Percentiles rank a stretch among this genome's conserved stretches.
These are phyloP conservation scores for Aspergillus niger DNA, from an alignment of 2,329 filamentous ascomycete genomes.

Conservation along the genomic window DNA sequence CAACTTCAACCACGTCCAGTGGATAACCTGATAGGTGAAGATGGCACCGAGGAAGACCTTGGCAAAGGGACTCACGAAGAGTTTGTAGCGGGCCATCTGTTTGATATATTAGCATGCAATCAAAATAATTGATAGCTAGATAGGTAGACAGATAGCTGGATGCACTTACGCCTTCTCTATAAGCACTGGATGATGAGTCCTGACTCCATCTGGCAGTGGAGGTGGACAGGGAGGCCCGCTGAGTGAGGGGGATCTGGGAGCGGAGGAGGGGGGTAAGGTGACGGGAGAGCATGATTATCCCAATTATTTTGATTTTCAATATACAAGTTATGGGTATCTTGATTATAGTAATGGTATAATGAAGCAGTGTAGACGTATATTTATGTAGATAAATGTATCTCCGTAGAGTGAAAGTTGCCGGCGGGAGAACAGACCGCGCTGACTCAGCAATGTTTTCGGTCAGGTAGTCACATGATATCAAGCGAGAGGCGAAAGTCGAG, in stretches of 20 bases:
- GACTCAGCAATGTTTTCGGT: slow-evolving; percentile 15
- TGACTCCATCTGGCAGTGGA: slow-evolving; percentile 4
- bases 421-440: slow-evolving; percentile 1
- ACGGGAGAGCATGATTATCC: neutral
- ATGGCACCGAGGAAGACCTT: slow-evolving; percentile 53
- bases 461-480: slow-evolving; percentile 26
- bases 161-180: slow-evolving; percentile 34
- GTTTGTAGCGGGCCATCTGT: slow-evolving; percentile 43
- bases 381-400: neutral
- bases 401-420: neutral
- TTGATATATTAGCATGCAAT: neutral
- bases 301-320: too few species aligned
- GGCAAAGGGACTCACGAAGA: slow-evolving; percentile 46
- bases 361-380: too few species aligned
- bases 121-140: neutral
- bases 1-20: slow-evolving; percentile 51
- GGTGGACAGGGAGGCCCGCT: slow-evolving; percentile 4
- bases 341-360: too few species aligned
- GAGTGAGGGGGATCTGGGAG: slow-evolving; percentile 14
- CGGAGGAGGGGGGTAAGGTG: neutral
- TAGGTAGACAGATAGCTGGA: neutral
- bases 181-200: slow-evolving; percentile 15
- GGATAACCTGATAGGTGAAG: slow-evolving; percentile 52
- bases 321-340: too few species aligned
- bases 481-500: slow-evolving; percentile 16